Conservation (phyloP, 1,284 basidiomycete species). For the Malassezia brasiliensis region DNA sequence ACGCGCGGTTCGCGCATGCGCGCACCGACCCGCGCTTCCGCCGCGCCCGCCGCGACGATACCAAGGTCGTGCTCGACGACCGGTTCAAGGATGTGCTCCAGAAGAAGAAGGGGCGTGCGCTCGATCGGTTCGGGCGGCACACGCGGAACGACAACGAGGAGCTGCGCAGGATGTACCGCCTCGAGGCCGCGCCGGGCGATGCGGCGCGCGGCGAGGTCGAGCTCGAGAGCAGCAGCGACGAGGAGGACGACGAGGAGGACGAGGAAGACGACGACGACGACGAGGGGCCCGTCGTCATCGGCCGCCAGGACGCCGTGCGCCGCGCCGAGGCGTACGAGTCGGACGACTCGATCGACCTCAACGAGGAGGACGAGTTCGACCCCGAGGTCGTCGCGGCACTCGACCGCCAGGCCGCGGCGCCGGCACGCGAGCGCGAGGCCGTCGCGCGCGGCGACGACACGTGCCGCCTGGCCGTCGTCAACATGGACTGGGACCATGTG, state of each 20-base stretch:
- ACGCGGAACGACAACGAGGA: constrained; percentile 50
- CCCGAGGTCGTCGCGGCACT: constrained; percentile 57
- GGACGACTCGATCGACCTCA: constrained; percentile 56
- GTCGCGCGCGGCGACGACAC: constrained; percentile 38
- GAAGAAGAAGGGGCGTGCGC: constrained; percentile 13
- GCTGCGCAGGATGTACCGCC: constrained; percentile 12
- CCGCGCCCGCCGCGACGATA: constrained; percentile 64
- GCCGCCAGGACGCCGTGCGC: constrained; percentile 7
- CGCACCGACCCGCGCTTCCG: constrained; percentile 89
- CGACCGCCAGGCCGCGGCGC: constrained; percentile 58
- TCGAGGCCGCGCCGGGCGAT: constrained; percentile 52
- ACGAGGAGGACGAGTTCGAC: constrained; percentile 56
- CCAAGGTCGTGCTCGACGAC: constrained; percentile 81
- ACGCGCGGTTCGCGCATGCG: constrained; percentile 65
- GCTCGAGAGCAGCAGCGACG: constrained; percentile 35
- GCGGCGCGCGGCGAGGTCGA: constrained; percentile 67
- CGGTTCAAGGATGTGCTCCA: constrained; percentile 76
- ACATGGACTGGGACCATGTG: constrained; percentile 97
- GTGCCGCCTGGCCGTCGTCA: constrained; percentile 73
- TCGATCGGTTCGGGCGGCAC: constrained; percentile 36
- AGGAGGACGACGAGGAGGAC: constrained; percentile 27
- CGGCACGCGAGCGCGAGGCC: constrained; percentile 19
- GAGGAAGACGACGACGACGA: constrained; percentile 58
- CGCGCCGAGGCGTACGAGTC: constrained; percentile 21
- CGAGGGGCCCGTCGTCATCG: constrained; percentile 22